These are phyloP conservation scores for Xylaria grammica DNA, from an alignment of 495 filamentous ascomycete genomes.

Conservation along the genomic window DNA sequence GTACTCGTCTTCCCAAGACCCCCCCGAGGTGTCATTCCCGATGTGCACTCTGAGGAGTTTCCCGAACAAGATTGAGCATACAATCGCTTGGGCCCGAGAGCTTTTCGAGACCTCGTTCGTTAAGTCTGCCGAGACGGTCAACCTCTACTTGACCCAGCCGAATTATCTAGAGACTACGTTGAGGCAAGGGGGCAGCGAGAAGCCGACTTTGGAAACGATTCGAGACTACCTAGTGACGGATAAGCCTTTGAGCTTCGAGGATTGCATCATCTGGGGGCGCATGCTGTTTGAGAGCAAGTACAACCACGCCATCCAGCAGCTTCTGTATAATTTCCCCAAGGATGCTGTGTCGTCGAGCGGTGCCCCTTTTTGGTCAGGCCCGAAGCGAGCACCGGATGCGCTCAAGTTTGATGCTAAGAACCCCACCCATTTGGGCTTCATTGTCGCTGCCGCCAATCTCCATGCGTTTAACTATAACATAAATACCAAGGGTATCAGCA, in stretches of 20 bases:
- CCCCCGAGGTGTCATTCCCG: slow-evolving; percentile 97
- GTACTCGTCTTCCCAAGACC: slow-evolving; percentile 98
- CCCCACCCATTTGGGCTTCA: slow-evolving; percentile 81
- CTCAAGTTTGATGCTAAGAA: slow-evolving; percentile 86
- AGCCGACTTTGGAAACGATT: slow-evolving; percentile 89
- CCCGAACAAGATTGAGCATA: slow-evolving; percentile 98
- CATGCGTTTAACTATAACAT: slow-evolving; percentile 99
- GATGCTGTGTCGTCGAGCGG: slow-evolving; percentile 87
- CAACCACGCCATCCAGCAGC: slow-evolving; percentile 94
- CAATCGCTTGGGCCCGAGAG: slow-evolving; percentile 97
- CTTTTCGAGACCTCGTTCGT: slow-evolving; percentile 94
- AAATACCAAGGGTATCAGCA: slow-evolving; percentile 72
- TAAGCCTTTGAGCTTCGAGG: slow-evolving; percentile 90
- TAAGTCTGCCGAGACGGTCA: slow-evolving; percentile 91
- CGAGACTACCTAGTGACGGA: slow-evolving; percentile 90
- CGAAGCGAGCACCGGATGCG: slow-evolving; percentile 94
- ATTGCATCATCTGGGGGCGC: slow-evolving; percentile 94
- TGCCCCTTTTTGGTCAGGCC: slow-evolving; percentile 96
- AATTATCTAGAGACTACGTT: slow-evolving; percentile 89
- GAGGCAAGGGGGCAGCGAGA: slow-evolving; percentile 96
- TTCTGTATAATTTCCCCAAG: slow-evolving; percentile 97
- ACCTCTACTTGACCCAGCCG: slow-evolving; percentile 89
- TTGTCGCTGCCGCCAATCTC: slow-evolving; percentile 87
- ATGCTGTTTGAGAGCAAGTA: slow-evolving; percentile 95
- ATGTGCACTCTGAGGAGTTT: slow-evolving; percentile 98